phyloP scores from a whole-genome alignment of 1,284 basidiomycete genomes.

The Trametes pubescens region DNA sequence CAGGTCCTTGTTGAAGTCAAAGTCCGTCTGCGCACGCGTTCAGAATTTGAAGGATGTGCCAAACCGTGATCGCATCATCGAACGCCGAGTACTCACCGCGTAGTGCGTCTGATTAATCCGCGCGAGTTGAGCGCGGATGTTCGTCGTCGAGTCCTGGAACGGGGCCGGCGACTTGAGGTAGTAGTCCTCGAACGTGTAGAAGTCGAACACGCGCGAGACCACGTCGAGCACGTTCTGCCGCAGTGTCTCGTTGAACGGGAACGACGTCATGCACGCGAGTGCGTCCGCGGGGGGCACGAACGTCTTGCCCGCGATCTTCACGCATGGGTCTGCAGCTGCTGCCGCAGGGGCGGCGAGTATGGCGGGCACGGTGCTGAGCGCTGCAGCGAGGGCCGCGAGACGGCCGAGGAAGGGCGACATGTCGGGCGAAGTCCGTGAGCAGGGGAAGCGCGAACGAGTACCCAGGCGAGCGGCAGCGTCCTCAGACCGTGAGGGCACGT shows the following conservation, averaged over 20 bases:
- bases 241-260: constrained; percentile 70
- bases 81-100: constrained; percentile 45
- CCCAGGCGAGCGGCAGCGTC: constrained; percentile 9
- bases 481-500: constrained; percentile 16
- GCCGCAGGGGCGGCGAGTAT: constrained; percentile 23
- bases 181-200: constrained; percentile 71
- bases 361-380: constrained; percentile 8
- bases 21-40: constrained; percentile 48
- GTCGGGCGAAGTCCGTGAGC: neutral
- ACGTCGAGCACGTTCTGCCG: constrained; percentile 65
- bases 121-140: constrained; percentile 59
- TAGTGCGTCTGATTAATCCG: constrained; percentile 58
- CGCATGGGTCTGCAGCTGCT: constrained; percentile 53
- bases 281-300: constrained; percentile 62
- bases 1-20: constrained; percentile 67
- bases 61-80: neutral
- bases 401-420: constrained; percentile 19
- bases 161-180: constrained; percentile 66
- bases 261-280: constrained; percentile 65
- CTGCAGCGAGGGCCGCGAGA: constrained; percentile 18
- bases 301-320: constrained; percentile 54
- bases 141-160: constrained; percentile 66
- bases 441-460: neutral
- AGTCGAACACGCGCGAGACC: constrained; percentile 65
- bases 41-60: neutral